Evolutionary conservation across 805 yeast species (phyloP).

Genomic region (Tanozyma kutaoensis): DNA sequence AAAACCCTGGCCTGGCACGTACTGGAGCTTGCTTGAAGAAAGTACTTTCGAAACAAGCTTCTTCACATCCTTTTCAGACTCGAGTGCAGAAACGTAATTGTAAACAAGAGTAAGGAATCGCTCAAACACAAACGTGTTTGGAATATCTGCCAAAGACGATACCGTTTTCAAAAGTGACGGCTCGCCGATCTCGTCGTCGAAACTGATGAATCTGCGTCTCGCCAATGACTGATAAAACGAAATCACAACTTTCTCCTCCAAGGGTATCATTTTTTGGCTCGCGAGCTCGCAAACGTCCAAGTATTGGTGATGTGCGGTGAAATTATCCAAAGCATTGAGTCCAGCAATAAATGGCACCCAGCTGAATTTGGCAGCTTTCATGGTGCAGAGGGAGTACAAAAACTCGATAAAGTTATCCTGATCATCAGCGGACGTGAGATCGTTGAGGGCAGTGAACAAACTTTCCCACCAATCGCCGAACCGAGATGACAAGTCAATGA

Average conservation of each 20-base stretch:
- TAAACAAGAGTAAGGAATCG: conserved; percentile 22
- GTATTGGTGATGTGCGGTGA: conserved; percentile 8
- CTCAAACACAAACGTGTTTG: conserved; percentile 15
- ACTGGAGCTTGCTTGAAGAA: conserved; percentile 22
- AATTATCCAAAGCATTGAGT: not conserved
- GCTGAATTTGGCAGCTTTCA: not conserved
- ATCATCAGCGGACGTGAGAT: not conserved
- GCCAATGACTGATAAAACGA: conserved; percentile 17
- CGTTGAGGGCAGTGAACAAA: not conserved
- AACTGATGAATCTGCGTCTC: conserved; percentile 19
- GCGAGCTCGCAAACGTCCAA: conserved; percentile 14
- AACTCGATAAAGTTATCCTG: not conserved
- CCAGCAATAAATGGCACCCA: not conserved
- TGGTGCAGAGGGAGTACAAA: not conserved
- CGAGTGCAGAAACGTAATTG: conserved; percentile 15
- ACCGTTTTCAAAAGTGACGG: conserved; percentile 12
- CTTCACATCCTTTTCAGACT: conserved; percentile 10
- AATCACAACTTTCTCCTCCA: conserved; percentile 20
- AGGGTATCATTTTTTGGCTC: conserved; percentile 14
- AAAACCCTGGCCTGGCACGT: conserved; percentile 12
- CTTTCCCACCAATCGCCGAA: not conserved
- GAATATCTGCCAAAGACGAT: conserved; percentile 14
- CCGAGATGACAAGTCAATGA: not conserved
- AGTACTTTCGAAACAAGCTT: conserved; percentile 21
- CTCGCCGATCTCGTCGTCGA: conserved; percentile 16